Base-by-base conservation (phyloP, 2,329 filamentous ascomycete genomes). In the Taxawa tesnikishii region DNA sequence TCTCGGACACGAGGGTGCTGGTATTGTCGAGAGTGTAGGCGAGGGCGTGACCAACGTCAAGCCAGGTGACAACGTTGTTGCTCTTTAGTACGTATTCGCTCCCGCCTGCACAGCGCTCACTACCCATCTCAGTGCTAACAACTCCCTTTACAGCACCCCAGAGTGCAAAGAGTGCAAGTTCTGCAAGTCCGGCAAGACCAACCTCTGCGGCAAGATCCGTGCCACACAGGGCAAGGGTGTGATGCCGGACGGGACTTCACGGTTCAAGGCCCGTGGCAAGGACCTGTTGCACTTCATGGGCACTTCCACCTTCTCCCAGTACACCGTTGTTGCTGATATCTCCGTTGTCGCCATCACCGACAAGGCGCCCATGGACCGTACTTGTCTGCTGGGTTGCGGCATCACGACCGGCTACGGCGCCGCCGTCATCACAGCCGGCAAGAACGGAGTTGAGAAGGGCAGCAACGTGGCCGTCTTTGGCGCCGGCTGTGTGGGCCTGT, bases 101-200 rank as follows among this genome's bases (percentile, higher is more conserved):
- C 18, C 11, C n/a, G 8, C 39, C 30, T 32, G 13, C 17, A 32
- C 31, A 24, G 24, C 31, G 25, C 25, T 33, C 44, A 11, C 4
- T 14, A 19, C 18, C 21, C 19, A 12, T n/a, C 26, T 13, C 25
- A 31, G 8, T 28, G 8, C 48, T 53, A 35, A 52, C 43, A 39
- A 26, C 5, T 15, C 21, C 31, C 32, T 15, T n/a, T 30, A 35
- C 51, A 93, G 85, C 70, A 96, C 87, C 28, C 90, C 90, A 44
- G 88, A 96, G 67, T 96, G 90, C 68, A 70, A 75, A 47, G 88
- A 96, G 62, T 98, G 90, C 77, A 96, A 96, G 69, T 96, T 96
- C 73, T 98, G 90, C 79, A 90, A 84, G 63, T 96, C 88, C 26
- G 90, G 88, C 65, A 98, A 98, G 78, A 96, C 88, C 51, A 94